Conservation (phyloP, 192 early-diverging fungal genomes). For the Coemansia sp. region DNA sequence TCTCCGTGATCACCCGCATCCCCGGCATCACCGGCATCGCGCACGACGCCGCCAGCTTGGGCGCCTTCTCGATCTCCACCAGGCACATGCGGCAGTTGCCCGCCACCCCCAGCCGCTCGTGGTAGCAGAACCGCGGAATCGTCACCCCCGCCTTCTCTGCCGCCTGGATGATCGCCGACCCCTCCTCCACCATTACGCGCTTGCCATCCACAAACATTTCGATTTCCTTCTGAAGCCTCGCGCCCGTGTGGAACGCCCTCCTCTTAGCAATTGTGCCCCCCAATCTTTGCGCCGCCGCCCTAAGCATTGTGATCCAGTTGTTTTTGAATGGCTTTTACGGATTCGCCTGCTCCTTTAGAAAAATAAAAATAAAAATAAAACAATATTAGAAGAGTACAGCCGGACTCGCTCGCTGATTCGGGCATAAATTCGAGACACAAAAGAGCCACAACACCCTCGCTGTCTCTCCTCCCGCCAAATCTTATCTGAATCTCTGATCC, state of each 20-base stretch:
- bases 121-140: slow-evolving; percentile 68
- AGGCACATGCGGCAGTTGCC: slow-evolving; percentile 99
- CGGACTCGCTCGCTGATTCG: too few species aligned
- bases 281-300: not conserved
- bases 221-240: slow-evolving; percentile 54
- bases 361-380: too few species aligned
- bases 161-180: slow-evolving; percentile 94
- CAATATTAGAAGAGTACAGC: too few species aligned
- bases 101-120: slow-evolving; percentile 90
- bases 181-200: slow-evolving; percentile 83
- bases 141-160: slow-evolving; percentile 91
- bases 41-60: slow-evolving; percentile 95
- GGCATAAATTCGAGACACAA: too few species aligned
- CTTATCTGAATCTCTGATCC: too few species aligned
- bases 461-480: too few species aligned
- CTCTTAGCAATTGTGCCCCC: not conserved
- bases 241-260: slow-evolving; percentile 10
- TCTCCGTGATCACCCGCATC: slow-evolving; percentile 95
- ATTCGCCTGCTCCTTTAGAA: not conserved
- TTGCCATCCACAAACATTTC: slow-evolving; percentile 90
- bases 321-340: too few species aligned
- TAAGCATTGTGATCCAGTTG: too few species aligned
- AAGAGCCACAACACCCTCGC: not conserved
- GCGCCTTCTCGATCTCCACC: slow-evolving; percentile 93
- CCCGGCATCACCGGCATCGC: slow-evolving; percentile 96